A percentile compares a stretch with the other conserved stretches of the same genome.
These are phyloP conservation scores for Kwoniella mangroviensis DNA, from an alignment of 768 basidiomycete species.

Conservation along the genomic window DNA sequence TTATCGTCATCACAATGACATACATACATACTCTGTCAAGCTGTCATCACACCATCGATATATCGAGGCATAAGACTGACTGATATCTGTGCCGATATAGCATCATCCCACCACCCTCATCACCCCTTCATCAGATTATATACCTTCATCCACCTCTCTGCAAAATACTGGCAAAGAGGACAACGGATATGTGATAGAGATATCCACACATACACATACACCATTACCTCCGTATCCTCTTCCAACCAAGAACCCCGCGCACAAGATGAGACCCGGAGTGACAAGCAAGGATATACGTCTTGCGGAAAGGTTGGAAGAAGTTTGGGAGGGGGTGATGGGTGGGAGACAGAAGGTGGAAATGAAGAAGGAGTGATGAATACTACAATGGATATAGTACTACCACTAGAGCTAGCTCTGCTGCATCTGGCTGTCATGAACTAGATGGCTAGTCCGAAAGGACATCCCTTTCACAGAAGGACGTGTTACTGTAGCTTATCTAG, in stretches of 20 bases:
- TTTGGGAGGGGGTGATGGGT: conserved; percentile 20
- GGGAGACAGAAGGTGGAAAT: conserved; percentile 8
- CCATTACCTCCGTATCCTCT: conserved; percentile 32
- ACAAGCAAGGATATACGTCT: conserved; percentile 45
- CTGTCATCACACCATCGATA: background rate
- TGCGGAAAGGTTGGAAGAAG: conserved; percentile 37
- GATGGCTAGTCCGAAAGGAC: background rate
- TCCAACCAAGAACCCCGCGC: conserved; percentile 7
- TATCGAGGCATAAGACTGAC: background rate
- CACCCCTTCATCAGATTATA: conserved; percentile 37
- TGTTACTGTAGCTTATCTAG: no score
- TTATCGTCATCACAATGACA: background rate
- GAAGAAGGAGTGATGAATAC: conserved; percentile 14
- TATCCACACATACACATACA: conserved; percentile 49
- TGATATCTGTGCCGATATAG: conserved; percentile 13
- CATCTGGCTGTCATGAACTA: background rate
- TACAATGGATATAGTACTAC: background rate
- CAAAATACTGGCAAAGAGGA: background rate
- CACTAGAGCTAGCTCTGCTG: background rate
- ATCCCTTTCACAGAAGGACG: no score
- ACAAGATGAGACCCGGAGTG: conserved; percentile 41
- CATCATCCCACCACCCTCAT: conserved; percentile 48
- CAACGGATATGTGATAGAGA: conserved; percentile 35
- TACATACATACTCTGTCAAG: background rate
- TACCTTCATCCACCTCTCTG: conserved; percentile 1